A percentile compares a stretch with the other conserved stretches of the same genome.
Evolutionary conservation across 1,284 basidiomycete genomes (phyloP).

Genomic region (Ganoderma sinense): DNA sequence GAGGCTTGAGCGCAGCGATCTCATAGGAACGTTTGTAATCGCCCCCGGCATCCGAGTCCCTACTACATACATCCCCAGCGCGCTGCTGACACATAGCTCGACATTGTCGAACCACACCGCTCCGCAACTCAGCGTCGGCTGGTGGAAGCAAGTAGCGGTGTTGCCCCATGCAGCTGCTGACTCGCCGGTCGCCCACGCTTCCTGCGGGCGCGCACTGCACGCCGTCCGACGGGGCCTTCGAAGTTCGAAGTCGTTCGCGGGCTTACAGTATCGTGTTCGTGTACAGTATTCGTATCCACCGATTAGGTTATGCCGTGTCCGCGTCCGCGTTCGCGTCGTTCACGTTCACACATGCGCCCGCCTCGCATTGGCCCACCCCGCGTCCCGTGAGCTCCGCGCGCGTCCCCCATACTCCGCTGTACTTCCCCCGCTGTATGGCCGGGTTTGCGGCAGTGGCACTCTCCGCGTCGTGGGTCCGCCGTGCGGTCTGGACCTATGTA

Average conservation of each 20-base stretch:
- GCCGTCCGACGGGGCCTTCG: not conserved
- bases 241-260: not conserved
- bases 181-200: not conserved
- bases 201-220: not conserved
- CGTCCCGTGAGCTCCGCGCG: not conserved
- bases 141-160: not conserved
- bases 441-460: not conserved
- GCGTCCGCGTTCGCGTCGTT: not conserved
- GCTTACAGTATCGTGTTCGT: not conserved
- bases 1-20: too few relatives aligned
- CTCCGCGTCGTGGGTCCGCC: slow-evolving; percentile 4
- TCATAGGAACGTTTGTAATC: not conserved
- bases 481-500: not conserved
- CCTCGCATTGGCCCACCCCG: not conserved
- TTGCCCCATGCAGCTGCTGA: not conserved
- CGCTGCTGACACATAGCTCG: not conserved
- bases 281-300: not conserved
- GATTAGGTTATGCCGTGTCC: not conserved
- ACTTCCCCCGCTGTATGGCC: not conserved
- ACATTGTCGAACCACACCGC: not conserved
- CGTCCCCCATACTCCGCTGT: not conserved
- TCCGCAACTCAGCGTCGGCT: not conserved
- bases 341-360: not conserved
- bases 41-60: too few relatives aligned
- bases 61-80: not conserved